Evolutionary conservation across 225 moss, liverwort and hornwort genomes (phyloP), one percentile per base, ranked within the genome.

Genomic region (Anthoceros angustus): DNA sequence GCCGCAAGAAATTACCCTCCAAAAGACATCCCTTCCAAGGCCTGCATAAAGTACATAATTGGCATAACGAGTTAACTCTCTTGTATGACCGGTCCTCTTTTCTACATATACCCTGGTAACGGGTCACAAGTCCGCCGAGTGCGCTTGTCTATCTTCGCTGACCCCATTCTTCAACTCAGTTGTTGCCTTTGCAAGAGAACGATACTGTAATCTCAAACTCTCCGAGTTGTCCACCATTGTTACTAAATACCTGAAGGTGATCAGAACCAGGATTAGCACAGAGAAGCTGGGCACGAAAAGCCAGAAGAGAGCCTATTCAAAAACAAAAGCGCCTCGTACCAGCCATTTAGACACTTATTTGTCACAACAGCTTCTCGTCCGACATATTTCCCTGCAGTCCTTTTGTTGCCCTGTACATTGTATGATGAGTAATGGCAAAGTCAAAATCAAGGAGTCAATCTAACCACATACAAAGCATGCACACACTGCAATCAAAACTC

Each of bases 261-360:
- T 12, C 46, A 48, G 2, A 48, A 48, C 12, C 46, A 12, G 14
- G 46, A 48, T 12, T 12, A 48, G 12, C 18, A 48, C 46, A 12
- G 14, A 48, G 2, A 48, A 2, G 46, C 2, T 1, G 2, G 32
- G 32, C 32, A 32, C 32, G 32, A 1, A 4, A 32, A 32, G 32
- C 32, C 32, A 32, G 32, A 32, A 32, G 32, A 6, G 18, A 1
- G 18, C 46, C 12, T 5, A 48, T 48, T 48, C 18, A 6, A 48
- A 12, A 48, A 48, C 46, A 12, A 18, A 12, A 48, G 18, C 46
- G 18, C 18, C 46, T 2, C 46, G 18, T 48, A 48, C 46, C 46
- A 48, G 46, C 46, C 46, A 48, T 48, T 48, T 18, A 48, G 18
- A 48, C 46, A 48, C 46, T 48, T 48, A 48, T 48, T 48, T 48